Evolutionary conservation across 257 asterid genomes (phyloP), one percentile per base, ranked within the genome.

Genomic region (Lantana camara): DNA sequence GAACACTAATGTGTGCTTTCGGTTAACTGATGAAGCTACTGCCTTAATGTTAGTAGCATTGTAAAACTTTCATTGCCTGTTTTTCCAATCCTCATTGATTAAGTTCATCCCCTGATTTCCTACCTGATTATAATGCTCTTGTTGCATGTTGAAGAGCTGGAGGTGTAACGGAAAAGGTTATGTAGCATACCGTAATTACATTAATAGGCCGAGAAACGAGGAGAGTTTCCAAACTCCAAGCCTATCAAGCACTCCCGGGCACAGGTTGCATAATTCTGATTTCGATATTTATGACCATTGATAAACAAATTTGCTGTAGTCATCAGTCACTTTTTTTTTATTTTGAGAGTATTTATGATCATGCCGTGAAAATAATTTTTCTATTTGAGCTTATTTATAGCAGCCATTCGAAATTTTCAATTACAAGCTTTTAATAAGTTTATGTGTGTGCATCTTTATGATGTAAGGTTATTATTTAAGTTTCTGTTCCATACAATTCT

Each of bases 91-190:
- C 63, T 59, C 57, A 24, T 49, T 53, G 46, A 66, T 27, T 20
- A 65, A 58, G 53, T 47, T 62, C 61, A 59, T 50, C 20, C 57
- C 63, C 37, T 14, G 58, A 46, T 61, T 24, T 37, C 42, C 23
- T 55, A 27, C 42, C 62, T 77, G 63, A 73, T 75, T 57, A 67
- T 44, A n/a, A 34, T 55, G 48, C 37, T 20, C 57, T 29, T 57
- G 44, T 56, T 79, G 23, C 53, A 21, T 74, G 54, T 62, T 76
- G 77, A 72, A 93, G 99, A 95, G 79, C 63, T 94, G 99, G 99
- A 83, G 87, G 79, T 83, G 91, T 72, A 88, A 88, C 66, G 97
- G 95, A 72, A 94, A 84, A 80, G 95, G 97, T 53, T 94, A 94
- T 19, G 94, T 82, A 45, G 84, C 97, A 65, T 94, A 68, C 72